phyloP scores from a whole-genome alignment of 192 early-diverging fungal genomes.

The Backusella psychrophila region DNA sequence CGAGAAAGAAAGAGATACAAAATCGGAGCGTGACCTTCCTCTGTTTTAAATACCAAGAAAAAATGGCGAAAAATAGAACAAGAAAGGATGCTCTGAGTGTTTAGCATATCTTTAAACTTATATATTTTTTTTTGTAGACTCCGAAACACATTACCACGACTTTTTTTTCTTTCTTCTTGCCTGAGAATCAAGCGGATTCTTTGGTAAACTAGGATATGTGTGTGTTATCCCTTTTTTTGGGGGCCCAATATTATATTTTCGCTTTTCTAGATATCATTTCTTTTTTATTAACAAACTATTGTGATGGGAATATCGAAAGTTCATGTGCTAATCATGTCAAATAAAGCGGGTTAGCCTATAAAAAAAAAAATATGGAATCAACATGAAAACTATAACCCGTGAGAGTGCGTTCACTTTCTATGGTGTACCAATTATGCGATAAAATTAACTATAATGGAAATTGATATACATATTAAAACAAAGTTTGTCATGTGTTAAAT shows the following conservation, averaged over 20 bases:
- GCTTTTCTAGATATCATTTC: neutral
- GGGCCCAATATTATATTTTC: neutral
- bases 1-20: neutral
- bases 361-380: neutral
- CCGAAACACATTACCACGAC: neutral
- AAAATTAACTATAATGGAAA: neutral
- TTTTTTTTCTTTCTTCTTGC: neutral
- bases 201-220: neutral
- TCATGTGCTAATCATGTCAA: slow-evolving; percentile 1
- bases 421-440: neutral
- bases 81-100: neutral
- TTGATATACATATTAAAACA: neutral
- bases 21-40: neutral
- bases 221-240: neutral
- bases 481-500: neutral
- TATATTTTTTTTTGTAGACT: neutral
- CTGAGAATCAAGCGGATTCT: neutral
- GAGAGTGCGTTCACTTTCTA: neutral
- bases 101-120: neutral
- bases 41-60: neutral
- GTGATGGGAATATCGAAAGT: neutral
- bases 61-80: neutral
- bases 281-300: neutral
- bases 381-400: neutral
- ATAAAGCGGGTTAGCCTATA: neutral